Evolutionary conservation across 805 yeast species (phyloP), one percentile per base, ranked within the genome.

Genomic region (Yamadazyma sp.): DNA sequence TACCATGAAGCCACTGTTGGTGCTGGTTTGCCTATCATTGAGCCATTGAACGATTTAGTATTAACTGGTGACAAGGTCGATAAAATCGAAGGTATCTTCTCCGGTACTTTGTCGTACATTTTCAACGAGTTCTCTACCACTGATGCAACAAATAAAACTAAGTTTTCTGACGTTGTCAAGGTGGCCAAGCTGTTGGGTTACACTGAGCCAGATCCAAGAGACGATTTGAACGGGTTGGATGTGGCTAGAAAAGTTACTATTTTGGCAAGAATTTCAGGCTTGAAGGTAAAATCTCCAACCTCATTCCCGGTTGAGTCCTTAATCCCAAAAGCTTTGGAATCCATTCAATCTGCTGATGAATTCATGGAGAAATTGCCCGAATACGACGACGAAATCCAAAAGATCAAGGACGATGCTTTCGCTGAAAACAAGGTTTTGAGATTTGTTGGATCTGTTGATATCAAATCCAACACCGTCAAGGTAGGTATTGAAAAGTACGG

Each of bases 181-280:
- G 80, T 80, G 32, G 99, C 99, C 37, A 91, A 91, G 67, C 66
- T 80, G 36, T 72, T 88, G 48, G 99, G 99, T 35, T 93, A 88
- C 76, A 91, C 97, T 28, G 99, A 93, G 68, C 99, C 99, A 34
- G 99, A 93, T 63, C 99, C 99, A 64, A 83, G 99, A 68, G 99
- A 93, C 62, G 99, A 93, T 60, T 78, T 93, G 64, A 93, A 91
- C 63, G 99, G 99, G 38, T 75, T 93, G 60, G 99, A 93, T 59
- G 96, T 93, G 44, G 99, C 99, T 29, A 84, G 99, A 76, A 93
- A 93, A 65, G 96, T 93, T 20, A 89, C 99, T 17, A 93, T 93
- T 48, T 77, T 93, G 46, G 95, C 96, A 32, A 84, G 99, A 73
- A 76, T 93, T 37, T 75, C 96, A 11, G 99, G 99, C 3, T 75